phyloP scores from a whole-genome alignment of 345 rosid genomes.

The Arabis hirsuta region DNA sequence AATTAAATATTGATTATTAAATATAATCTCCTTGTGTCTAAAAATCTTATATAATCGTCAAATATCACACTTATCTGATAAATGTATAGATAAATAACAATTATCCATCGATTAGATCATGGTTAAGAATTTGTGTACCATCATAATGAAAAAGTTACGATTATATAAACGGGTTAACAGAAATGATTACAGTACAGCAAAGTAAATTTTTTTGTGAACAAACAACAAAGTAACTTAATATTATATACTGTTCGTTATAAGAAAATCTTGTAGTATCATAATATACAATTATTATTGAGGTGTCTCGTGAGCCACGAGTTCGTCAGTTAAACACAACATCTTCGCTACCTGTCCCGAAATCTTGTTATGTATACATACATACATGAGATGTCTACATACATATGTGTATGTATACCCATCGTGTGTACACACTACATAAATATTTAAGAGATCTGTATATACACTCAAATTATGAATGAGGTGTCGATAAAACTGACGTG shows the following conservation, averaged over 20 bases:
- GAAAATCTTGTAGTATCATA: not conserved
- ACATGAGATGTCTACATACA: not conserved
- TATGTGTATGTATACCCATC: constrained; percentile 27
- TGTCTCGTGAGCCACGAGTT: constrained; percentile 33
- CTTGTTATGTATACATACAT: constrained; percentile 15
- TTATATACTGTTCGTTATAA: not conserved
- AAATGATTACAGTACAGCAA: not conserved
- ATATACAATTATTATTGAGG: constrained; percentile 21
- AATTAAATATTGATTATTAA: not conserved
- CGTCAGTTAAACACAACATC: constrained; percentile 30
- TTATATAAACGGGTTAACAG: not conserved
- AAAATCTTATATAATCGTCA: not conserved
- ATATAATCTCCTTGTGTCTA: not conserved
- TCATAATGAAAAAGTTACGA: not conserved
- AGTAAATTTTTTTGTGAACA: not conserved
- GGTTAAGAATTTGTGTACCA: constrained; percentile 13
- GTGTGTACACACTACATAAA: constrained; percentile 26
- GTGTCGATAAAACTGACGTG: constrained; percentile 44
- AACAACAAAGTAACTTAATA: not conserved
- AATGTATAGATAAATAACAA: not conserved
- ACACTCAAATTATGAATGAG: constrained; percentile 29
- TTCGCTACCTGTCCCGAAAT: constrained; percentile 22
- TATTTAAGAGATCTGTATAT: constrained; percentile 14
- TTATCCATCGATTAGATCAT: not conserved
- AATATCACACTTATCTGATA: not conserved